phyloP scores from a whole-genome alignment of 192 early-diverging fungal genomes.

The Coemansia sp. region DNA sequence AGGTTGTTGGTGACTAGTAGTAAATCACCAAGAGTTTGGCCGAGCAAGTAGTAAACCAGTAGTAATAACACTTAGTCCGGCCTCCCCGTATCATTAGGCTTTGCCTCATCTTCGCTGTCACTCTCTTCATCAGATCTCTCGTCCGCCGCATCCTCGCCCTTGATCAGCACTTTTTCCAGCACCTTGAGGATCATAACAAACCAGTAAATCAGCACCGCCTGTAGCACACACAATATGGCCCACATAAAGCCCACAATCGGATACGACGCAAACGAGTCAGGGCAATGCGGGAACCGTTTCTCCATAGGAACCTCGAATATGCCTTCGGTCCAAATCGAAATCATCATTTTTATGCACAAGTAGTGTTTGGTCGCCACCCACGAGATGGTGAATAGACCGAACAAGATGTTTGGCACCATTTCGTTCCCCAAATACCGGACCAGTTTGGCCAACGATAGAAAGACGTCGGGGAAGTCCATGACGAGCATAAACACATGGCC shows the following conservation, averaged over 20 bases:
- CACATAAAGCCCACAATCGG: slow-evolving; percentile 54
- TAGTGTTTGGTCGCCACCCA: slow-evolving; percentile 79
- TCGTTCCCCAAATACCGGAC: slow-evolving; percentile 67
- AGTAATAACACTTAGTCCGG: too few species aligned
- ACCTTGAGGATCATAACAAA: slow-evolving; percentile 69
- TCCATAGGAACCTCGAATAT: slow-evolving; percentile 53
- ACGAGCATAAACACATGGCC: slow-evolving; percentile 55
- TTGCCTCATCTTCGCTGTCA: slow-evolving; percentile 28
- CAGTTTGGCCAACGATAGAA: slow-evolving; percentile 65
- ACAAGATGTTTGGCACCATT: slow-evolving; percentile 63
- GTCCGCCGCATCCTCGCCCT: slow-evolving; percentile 68
- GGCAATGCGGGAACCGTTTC: slow-evolving; percentile 57
- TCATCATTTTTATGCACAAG: slow-evolving; percentile 66
- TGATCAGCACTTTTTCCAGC: slow-evolving; percentile 55
- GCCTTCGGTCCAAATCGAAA: slow-evolving; percentile 56
- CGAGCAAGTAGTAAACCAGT: too few species aligned
- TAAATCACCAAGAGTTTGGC: too few species aligned
- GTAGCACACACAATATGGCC: slow-evolving; percentile 59
- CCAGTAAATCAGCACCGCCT: slow-evolving; percentile 76
- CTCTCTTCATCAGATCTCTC: slow-evolving; percentile 58
- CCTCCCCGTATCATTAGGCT: neutral
- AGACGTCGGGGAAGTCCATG: slow-evolving; percentile 60
- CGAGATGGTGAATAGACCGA: slow-evolving; percentile 69
- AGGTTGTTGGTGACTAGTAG: too few species aligned
- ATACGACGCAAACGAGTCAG: slow-evolving; percentile 53